Conservation (phyloP, 192 early-diverging fungal species). For the Backusella parvicylindrica region DNA sequence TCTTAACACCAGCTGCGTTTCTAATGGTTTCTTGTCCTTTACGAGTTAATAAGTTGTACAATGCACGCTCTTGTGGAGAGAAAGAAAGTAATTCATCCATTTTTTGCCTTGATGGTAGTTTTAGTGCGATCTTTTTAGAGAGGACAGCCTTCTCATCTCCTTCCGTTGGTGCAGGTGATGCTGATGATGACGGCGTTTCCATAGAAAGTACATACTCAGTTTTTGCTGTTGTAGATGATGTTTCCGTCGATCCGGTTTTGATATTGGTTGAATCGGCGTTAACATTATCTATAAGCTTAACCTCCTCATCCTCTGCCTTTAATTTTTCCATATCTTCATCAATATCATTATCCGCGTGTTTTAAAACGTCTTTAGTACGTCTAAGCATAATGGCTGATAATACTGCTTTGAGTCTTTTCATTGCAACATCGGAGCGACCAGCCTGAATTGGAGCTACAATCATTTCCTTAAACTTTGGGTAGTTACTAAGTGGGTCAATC, state of each 20-base stretch:
- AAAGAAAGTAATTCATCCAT: constrained; percentile 43
- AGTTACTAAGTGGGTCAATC: constrained; percentile 55
- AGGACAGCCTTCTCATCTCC: neutral
- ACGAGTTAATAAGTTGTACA: constrained; percentile 54
- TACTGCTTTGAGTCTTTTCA: constrained; percentile 57
- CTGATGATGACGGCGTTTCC: neutral
- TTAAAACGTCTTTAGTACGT: constrained; percentile 62
- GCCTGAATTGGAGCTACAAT: constrained; percentile 45
- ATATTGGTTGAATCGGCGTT: neutral
- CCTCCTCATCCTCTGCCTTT: neutral
- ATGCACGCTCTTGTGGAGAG: constrained; percentile 49
- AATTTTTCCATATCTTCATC: neutral
- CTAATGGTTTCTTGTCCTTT: constrained; percentile 29
- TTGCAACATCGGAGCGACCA: constrained; percentile 30
- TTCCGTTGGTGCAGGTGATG: neutral
- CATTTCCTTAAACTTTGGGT: constrained; percentile 42
- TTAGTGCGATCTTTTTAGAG: constrained; percentile 40
- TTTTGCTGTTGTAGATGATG: too few species aligned
- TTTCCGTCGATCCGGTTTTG: neutral
- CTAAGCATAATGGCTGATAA: constrained; percentile 60
- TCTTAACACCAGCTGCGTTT: constrained; percentile 19
- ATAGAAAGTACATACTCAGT: neutral
- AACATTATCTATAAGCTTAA: neutral
- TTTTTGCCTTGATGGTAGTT: constrained; percentile 54
- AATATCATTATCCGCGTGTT: neutral